A percentile compares a stretch with the other conserved stretches of the same genome.
phyloP scores from a whole-genome alignment of 768 basidiomycete genomes.

The Lentinus tigrinus region DNA sequence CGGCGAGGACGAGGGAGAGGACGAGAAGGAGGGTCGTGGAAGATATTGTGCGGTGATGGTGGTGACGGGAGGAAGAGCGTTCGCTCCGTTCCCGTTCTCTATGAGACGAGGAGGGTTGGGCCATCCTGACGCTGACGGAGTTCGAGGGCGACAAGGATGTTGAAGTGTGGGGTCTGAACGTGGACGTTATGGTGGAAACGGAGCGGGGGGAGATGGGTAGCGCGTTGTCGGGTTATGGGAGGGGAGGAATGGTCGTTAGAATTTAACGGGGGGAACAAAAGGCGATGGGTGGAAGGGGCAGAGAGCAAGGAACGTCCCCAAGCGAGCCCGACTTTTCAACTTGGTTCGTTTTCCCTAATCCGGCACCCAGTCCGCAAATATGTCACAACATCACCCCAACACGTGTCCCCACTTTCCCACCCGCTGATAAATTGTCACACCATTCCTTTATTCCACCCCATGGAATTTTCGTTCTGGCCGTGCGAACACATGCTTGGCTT shows the following conservation, averaged over 20 bases:
- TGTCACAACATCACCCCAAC: constrained; percentile 20
- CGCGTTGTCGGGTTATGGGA: constrained; percentile 18
- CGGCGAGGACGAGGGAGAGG: constrained; percentile 80
- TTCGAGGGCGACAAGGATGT: constrained; percentile 78
- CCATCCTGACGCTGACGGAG: constrained; percentile 77
- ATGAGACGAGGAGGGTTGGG: constrained; percentile 82
- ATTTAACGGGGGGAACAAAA: constrained; percentile 24
- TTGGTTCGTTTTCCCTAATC: constrained; percentile 27
- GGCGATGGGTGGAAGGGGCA: constrained; percentile 20
- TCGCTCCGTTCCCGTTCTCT: constrained; percentile 61
- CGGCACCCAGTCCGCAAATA: constrained; percentile 27
- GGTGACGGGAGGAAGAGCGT: constrained; percentile 57
- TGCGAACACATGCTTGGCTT: constrained; percentile 1
- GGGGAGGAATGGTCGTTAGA: constrained; percentile 22
- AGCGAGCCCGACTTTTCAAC: constrained; percentile 28
- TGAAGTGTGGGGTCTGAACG: constrained; percentile 52
- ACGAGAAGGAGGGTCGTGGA: constrained; percentile 87
- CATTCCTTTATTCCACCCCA: constrained; percentile 12
- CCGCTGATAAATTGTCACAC: constrained; percentile 23
- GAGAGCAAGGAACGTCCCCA: constrained; percentile 17
- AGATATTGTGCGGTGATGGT: constrained; percentile 83
- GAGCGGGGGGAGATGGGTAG: constrained; percentile 23
- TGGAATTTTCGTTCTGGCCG: constrained; percentile 16
- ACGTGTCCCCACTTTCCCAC: constrained; percentile 23
- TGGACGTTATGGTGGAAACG: constrained; percentile 60